Evolutionary conservation across 257 asterid genomes (phyloP).

Genomic region (Capsicum chinense): DNA sequence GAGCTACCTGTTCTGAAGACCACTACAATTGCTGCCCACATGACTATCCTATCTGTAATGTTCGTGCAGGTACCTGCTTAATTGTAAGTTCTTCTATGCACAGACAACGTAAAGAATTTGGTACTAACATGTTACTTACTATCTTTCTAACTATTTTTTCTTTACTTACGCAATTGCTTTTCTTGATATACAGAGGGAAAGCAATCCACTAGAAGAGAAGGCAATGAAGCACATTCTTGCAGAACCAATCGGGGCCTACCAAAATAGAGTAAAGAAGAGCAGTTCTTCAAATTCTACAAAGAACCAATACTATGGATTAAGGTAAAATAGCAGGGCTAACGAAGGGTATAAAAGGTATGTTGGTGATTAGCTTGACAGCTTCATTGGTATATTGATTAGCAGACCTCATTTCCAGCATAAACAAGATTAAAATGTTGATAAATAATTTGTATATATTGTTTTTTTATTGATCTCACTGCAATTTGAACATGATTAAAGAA

Average conservation of each 20-base stretch:
- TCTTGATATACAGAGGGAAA: slow-evolving; percentile 54
- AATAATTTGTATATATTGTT: slow-evolving; percentile 14
- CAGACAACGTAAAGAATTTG: no score
- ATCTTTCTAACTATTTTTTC: not conserved
- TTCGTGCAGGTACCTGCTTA: slow-evolving; percentile 56
- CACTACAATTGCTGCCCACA: slow-evolving; percentile 75
- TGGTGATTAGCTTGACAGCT: not conserved
- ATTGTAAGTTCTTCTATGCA: slow-evolving; percentile 38
- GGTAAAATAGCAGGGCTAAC: not conserved
- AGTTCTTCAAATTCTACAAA: slow-evolving; percentile 41
- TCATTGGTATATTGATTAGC: not conserved
- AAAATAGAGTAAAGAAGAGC: slow-evolving; percentile 45
- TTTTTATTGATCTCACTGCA: not conserved
- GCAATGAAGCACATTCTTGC: slow-evolving; percentile 70
- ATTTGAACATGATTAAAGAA: not conserved
- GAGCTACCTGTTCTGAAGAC: slow-evolving; percentile 68
- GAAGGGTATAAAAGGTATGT: not conserved
- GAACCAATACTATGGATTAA: not conserved
- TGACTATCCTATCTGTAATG: slow-evolving; percentile 61
- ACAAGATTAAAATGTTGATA: not conserved
- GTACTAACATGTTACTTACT: no score
- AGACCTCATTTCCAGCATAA: not conserved
- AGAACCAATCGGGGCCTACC: slow-evolving; percentile 46
- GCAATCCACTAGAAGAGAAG: slow-evolving; percentile 72
- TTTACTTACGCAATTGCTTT: not conserved